A percentile compares a stretch with the other conserved stretches of the same genome.
Conservation (phyloP, 2,329 filamentous ascomycete species). For the Pyrenochaeta sp. region DNA sequence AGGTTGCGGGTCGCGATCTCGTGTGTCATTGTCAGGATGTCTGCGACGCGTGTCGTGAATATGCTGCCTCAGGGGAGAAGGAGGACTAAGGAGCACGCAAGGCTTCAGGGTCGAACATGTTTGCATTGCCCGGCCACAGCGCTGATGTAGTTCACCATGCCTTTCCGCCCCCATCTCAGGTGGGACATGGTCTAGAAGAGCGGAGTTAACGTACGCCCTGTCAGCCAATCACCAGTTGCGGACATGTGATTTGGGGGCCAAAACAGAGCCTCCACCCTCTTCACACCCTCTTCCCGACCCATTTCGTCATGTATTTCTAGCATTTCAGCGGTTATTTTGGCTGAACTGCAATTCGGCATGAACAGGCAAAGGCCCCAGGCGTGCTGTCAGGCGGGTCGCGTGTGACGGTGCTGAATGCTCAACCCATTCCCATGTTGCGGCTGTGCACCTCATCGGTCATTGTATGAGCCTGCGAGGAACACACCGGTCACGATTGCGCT, state of each 20-base stretch:
- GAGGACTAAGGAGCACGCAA: slow-evolving; percentile 6
- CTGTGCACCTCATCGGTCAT: slow-evolving; percentile 38
- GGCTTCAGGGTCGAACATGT: slow-evolving; percentile 21
- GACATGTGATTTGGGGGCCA: slow-evolving; percentile 30
- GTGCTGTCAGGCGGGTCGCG: neutral
- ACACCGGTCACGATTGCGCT: slow-evolving; percentile 19
- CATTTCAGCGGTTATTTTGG: neutral
- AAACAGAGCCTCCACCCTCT: slow-evolving; percentile 11
- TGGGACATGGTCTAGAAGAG: slow-evolving; percentile 11
- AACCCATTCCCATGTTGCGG: slow-evolving; percentile 13
- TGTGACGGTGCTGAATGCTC: neutral
- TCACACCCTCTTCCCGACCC: neutral
- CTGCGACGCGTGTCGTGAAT: slow-evolving; percentile 9
- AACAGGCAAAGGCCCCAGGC: neutral
- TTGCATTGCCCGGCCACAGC: slow-evolving; percentile 24
- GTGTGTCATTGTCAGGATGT: slow-evolving; percentile 25
- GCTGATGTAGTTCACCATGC: slow-evolving; percentile 13
- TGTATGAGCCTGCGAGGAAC: slow-evolving; percentile 9
- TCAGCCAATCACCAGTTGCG: slow-evolving; percentile 2
- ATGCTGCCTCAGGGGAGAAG: no score
- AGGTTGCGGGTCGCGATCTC: slow-evolving; percentile 22
- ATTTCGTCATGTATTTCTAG: slow-evolving; percentile 9
- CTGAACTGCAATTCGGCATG: neutral
- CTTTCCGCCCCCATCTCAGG: slow-evolving; percentile 39
- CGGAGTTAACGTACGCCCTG: slow-evolving; percentile 3